Conservation (phyloP, 441 rosid genomes). For the Aleurites moluccanus region DNA sequence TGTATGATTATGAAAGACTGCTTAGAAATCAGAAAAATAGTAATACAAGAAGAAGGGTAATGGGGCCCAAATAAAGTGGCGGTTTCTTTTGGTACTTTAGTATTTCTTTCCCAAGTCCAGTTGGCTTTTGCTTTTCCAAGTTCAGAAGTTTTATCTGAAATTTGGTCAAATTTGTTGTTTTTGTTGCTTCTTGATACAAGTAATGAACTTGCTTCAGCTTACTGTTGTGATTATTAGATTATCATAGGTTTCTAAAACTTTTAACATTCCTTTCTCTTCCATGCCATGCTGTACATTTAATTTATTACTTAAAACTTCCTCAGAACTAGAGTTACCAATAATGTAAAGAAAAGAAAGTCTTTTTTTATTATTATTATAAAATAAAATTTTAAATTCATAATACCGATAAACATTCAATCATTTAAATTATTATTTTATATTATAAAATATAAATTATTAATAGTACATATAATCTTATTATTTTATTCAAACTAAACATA, state of each 20-base stretch:
- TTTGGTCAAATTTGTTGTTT: background rate
- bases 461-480: no score
- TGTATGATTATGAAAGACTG: conserved; percentile 4
- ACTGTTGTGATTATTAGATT: no score
- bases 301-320: no score
- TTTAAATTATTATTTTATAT: no score
- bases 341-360: no score
- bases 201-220: no score
- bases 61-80: conserved; percentile 16
- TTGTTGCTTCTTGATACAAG: background rate
- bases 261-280: background rate
- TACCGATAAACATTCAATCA: no score
- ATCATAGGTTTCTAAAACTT: background rate
- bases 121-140: background rate
- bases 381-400: no score
- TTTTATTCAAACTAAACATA: no score
- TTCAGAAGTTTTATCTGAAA: background rate
- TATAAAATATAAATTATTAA: no score
- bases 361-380: no score
- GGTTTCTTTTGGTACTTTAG: conserved; percentile 6
- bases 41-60: no score
- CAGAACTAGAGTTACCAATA: background rate
- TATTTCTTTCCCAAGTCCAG: background rate
- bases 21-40: background rate
- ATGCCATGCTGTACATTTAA: background rate